These are phyloP conservation scores for Raffaelea albimanens DNA, from an alignment of 2,329 filamentous ascomycete genomes.

Conservation along the genomic window DNA sequence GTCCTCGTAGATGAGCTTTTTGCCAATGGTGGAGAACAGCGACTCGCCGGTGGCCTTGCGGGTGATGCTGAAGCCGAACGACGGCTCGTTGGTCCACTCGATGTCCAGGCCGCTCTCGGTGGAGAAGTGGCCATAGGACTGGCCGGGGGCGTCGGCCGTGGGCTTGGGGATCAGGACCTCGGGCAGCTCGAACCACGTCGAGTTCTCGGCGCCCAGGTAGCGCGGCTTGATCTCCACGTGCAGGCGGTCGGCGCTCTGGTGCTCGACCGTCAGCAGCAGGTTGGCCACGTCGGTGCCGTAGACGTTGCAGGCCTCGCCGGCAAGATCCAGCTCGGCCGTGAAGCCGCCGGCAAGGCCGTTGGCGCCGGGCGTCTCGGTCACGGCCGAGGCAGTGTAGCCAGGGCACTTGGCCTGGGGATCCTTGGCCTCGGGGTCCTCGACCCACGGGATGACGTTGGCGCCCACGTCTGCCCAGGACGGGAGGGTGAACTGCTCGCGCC, in stretches of 20 bases:
- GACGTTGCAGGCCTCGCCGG: conserved; percentile 62
- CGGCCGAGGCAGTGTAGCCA: conserved; percentile 57
- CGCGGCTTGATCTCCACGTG: conserved; percentile 61
- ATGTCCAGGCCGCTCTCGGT: conserved; percentile 34
- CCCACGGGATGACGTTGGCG: conserved; percentile 47
- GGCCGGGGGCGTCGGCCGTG: conserved; percentile 10
- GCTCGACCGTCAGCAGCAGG: conserved; percentile 56
- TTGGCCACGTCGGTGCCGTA: conserved; percentile 67
- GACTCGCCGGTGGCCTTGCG: conserved; percentile 34
- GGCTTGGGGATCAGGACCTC: conserved; percentile 54
- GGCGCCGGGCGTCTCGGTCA: conserved; percentile 22
- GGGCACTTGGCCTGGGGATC: conserved; percentile 57
- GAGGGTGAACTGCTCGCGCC: no score
- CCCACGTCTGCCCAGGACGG: conserved; percentile 24
- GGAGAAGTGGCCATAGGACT: conserved; percentile 18
- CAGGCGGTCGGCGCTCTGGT: conserved; percentile 40
- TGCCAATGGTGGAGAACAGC: conserved; percentile 61
- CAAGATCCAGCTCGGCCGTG: conserved; percentile 60
- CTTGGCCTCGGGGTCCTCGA: conserved; percentile 52
- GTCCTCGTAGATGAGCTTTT: conserved; percentile 62
- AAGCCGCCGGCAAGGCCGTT: conserved; percentile 30
- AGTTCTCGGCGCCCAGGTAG: conserved; percentile 50
- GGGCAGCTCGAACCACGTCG: conserved; percentile 57
- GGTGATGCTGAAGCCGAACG: conserved; percentile 34
- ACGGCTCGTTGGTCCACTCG: conserved; percentile 42